Conservation (phyloP, 2,329 filamentous ascomycete genomes). For the Rhexocercosporidium sp. region DNA sequence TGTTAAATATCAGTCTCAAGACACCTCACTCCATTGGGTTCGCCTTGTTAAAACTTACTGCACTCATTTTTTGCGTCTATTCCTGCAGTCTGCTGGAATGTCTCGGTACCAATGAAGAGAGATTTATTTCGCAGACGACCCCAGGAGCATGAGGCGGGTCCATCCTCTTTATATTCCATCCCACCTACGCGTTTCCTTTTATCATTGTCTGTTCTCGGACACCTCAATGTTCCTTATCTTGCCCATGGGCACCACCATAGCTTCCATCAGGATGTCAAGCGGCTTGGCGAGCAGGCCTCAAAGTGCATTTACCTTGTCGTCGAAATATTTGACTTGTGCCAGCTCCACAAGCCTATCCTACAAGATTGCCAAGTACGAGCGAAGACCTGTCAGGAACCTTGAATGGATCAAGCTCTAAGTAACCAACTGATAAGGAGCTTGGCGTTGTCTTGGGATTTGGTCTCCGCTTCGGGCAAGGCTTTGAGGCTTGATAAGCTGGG, state of each 20-base stretch:
- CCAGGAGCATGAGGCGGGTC: background rate
- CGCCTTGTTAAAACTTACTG: slow-evolving; percentile 9
- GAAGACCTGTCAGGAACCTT: slow-evolving; percentile 1
- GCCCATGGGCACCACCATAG: background rate
- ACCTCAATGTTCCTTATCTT: slow-evolving; percentile 4
- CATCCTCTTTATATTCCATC: slow-evolving; percentile 13
- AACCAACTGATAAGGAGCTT: slow-evolving; percentile 18
- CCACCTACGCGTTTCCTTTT: slow-evolving; percentile 1
- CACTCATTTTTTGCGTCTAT: slow-evolving; percentile 26
- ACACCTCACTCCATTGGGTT: background rate
- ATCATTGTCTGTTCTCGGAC: slow-evolving; percentile 3
- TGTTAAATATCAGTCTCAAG: slow-evolving; percentile 21
- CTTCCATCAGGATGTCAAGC: slow-evolving; percentile 10
- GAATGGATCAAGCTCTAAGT: background rate
- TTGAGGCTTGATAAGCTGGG: slow-evolving; percentile 6
- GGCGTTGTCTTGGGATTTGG: slow-evolving; percentile 10
- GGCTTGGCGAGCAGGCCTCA: slow-evolving; percentile 18
- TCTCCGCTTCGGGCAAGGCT: slow-evolving; percentile 15
- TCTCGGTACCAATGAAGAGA: background rate
- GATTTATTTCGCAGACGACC: background rate
- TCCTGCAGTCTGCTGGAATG: background rate
- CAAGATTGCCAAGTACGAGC: background rate
- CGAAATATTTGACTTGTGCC: background rate
- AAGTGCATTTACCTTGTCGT: slow-evolving; percentile 8
- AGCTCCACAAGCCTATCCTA: background rate